Evolutionary conservation across 1,139 yeast genomes (phyloP).

Genomic region (Geotrichum phurueaensis): DNA sequence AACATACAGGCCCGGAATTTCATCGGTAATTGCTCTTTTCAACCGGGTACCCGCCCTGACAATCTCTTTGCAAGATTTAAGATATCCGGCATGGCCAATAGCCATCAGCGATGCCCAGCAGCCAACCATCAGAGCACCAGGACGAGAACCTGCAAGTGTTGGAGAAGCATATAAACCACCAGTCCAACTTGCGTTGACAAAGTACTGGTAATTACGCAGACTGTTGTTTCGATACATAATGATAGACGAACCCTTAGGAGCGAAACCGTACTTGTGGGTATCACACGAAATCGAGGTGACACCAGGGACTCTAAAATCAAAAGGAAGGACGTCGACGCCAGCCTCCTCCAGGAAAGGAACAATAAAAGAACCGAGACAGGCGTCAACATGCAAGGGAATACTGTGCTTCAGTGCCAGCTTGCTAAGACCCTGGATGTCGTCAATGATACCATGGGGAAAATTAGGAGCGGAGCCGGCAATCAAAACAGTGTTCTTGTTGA

Average conservation of each 20-base stretch:
- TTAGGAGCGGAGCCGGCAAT: constrained; percentile 94
- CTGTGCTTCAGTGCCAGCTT: constrained; percentile 55
- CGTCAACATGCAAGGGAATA: constrained; percentile 89
- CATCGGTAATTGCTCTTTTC: constrained; percentile 44
- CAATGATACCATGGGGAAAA: constrained; percentile 93
- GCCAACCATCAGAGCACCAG: constrained; percentile 94
- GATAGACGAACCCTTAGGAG: constrained; percentile 92
- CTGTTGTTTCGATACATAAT: constrained; percentile 74
- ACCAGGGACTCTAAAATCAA: constrained; percentile 85
- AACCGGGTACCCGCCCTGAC: constrained; percentile 58
- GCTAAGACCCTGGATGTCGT: constrained; percentile 73
- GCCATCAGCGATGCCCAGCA: constrained; percentile 91
- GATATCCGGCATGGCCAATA: constrained; percentile 77
- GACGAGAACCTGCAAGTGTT: constrained; percentile 92
- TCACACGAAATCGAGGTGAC: constrained; percentile 98
- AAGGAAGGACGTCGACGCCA: constrained; percentile 47
- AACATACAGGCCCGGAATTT: constrained; percentile 52
- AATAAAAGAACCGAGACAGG: constrained; percentile 89
- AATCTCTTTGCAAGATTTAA: constrained; percentile 58
- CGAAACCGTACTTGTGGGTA: constrained; percentile 96
- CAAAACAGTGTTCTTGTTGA: constrained; percentile 73
- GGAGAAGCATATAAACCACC: constrained; percentile 98
- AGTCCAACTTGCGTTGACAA: constrained; percentile 75
- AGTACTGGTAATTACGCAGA: constrained; percentile 77
- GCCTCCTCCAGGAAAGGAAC: constrained; percentile 72